phyloP scores from a whole-genome alignment of 768 basidiomycete species.

The Psilocybe cubensis region DNA sequence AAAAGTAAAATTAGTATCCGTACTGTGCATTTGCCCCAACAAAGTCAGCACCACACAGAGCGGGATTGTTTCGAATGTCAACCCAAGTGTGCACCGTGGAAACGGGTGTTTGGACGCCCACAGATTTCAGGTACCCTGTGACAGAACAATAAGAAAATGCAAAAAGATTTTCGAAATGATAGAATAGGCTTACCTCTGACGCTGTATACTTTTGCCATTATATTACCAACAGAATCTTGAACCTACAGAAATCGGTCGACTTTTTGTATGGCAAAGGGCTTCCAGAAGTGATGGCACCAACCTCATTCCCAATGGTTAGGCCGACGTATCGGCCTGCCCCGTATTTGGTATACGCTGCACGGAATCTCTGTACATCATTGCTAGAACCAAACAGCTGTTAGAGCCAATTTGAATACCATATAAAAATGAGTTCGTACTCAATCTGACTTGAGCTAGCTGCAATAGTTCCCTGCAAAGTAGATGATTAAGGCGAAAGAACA shows the following conservation, averaged over 20 bases:
- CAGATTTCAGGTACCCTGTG: constrained; percentile 39
- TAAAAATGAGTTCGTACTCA: no score
- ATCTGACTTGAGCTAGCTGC: constrained; percentile 25
- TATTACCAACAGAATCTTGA: constrained; percentile 34
- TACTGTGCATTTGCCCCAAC: constrained; percentile 47
- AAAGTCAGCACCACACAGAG: constrained; percentile 42
- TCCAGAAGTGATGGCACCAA: not conserved
- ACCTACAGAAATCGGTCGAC: constrained; percentile 18
- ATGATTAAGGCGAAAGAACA: not conserved
- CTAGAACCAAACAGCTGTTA: constrained; percentile 17
- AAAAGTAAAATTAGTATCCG: no score
- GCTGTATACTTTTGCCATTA: constrained; percentile 41
- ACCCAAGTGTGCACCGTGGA: constrained; percentile 46
- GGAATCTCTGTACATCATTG: constrained; percentile 40
- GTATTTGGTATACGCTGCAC: constrained; percentile 34
- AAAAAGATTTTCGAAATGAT: not conserved
- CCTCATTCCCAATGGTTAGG: constrained; percentile 34
- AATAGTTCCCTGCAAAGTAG: constrained; percentile 38
- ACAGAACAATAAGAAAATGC: not conserved
- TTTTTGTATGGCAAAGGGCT: not conserved
- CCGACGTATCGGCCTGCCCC: constrained; percentile 38
- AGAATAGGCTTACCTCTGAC: constrained; percentile 33
- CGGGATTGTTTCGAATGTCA: constrained; percentile 33
- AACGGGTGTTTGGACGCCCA: constrained; percentile 39
- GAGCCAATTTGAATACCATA: no score